Conservation (phyloP, 805 yeast species). For the Cyberlindnera euphorbiiphila region DNA sequence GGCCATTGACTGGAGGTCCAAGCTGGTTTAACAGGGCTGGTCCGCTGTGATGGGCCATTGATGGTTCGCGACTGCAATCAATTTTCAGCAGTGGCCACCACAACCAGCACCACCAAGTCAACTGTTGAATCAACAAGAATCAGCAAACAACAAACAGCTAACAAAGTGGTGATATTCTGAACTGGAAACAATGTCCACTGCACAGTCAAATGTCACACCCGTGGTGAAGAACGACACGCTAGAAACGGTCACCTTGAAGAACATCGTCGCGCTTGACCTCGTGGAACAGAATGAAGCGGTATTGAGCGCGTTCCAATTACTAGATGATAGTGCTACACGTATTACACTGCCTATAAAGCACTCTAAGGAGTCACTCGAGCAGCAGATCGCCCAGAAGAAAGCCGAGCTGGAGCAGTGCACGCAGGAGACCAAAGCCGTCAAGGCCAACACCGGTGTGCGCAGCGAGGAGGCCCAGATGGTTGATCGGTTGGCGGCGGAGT, state of each 20-base stretch:
- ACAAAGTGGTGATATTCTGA: too few relatives aligned
- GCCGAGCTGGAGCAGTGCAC: constrained; percentile 4
- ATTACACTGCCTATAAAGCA: constrained; percentile 5
- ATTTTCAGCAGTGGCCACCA: not conserved
- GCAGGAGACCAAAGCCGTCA: constrained; percentile 12
- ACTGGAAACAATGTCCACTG: constrained; percentile 22
- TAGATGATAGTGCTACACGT: constrained; percentile 18
- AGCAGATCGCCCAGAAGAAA: constrained; percentile 10
- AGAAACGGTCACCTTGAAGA: constrained; percentile 27
- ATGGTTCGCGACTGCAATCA: constrained; percentile 4
- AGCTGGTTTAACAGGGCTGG: constrained; percentile 8
- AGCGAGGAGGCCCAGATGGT: constrained; percentile 13
- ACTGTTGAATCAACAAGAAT: not conserved
- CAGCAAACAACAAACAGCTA: not conserved
- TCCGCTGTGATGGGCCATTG: too few relatives aligned
- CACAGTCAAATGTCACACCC: constrained; percentile 23
- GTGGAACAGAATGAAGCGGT: constrained; percentile 25
- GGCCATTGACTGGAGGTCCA: constrained; percentile 17
- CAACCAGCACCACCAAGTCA: not conserved
- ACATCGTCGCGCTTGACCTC: constrained; percentile 25
- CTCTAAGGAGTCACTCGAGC: constrained; percentile 10
- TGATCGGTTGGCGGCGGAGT: constrained; percentile 19
- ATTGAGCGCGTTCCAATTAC: constrained; percentile 19
- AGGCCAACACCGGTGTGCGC: too few relatives aligned
- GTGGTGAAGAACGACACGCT: constrained; percentile 13